Evolutionary conservation across 2,329 filamentous ascomycete genomes (phyloP).

Genomic region (Penicillium sclerotigenum): DNA sequence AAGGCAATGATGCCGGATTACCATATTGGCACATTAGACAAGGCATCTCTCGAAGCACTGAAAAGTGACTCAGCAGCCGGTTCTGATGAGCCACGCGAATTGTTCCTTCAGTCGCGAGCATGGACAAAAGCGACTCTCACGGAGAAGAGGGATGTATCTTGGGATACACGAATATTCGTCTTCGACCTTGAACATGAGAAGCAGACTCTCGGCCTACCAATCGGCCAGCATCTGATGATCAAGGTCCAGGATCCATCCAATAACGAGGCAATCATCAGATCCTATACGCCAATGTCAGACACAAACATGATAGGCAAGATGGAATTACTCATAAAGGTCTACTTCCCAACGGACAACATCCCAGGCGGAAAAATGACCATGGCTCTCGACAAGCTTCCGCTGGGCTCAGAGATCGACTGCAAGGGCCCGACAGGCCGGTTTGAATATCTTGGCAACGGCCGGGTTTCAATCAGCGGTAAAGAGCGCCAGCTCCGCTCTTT

Average conservation of each 20-base stretch:
- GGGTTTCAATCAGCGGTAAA: constrained; percentile 59
- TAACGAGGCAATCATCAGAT: constrained; percentile 70
- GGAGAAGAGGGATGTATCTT: constrained; percentile 67
- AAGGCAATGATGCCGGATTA: constrained; percentile 85
- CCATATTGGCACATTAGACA: constrained; percentile 75
- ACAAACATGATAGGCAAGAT: constrained; percentile 60
- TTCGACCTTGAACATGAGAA: constrained; percentile 70
- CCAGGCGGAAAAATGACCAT: constrained; percentile 78
- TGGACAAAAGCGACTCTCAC: constrained; percentile 73
- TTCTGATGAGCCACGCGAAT: constrained; percentile 48
- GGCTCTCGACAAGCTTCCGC: constrained; percentile 68
- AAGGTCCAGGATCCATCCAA: constrained; percentile 69
- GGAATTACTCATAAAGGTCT: constrained; percentile 79
- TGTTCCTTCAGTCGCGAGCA: constrained; percentile 67
- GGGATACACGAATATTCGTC: constrained; percentile 76
- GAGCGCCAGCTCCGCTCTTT: constrained; percentile 62
- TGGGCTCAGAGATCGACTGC: constrained; percentile 74
- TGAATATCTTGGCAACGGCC: constrained; percentile 68
- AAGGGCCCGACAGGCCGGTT: constrained; percentile 88
- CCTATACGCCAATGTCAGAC: constrained; percentile 81
- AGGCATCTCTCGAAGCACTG: constrained; percentile 56
- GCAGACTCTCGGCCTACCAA: constrained; percentile 72
- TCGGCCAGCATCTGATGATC: constrained; percentile 85
- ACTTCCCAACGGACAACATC: constrained; percentile 57
- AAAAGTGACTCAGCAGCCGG: constrained; percentile 45